Conservation (phyloP, 176 grass and related monocot genomes). For the Carex myosuroides region DNA sequence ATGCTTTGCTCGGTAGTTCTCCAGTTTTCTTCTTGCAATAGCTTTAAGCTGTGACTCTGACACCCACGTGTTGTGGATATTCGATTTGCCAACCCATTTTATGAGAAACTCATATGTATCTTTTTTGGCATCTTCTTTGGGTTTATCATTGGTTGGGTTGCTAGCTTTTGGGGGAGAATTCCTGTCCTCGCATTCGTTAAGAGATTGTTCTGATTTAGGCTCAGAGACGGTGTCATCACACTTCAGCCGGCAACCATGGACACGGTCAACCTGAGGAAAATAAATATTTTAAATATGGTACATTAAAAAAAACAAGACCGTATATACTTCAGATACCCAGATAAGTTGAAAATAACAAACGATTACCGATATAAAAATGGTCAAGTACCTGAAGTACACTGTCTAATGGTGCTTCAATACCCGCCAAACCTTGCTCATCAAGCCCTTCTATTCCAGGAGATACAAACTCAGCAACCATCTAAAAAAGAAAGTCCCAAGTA, state of each 20-base stretch:
- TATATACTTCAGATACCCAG: not conserved
- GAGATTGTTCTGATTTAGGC: constrained; percentile 34
- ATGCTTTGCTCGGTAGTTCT: constrained; percentile 95
- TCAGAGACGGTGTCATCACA: constrained; percentile 26
- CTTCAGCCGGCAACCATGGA: constrained; percentile 72
- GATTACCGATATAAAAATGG: constrained; percentile 9
- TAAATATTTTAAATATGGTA: not conserved
- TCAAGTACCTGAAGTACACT: constrained; percentile 9
- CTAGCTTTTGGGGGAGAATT: constrained; percentile 10
- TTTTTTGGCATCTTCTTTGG: not conserved
- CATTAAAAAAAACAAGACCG: not conserved
- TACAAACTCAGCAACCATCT: constrained; percentile 26
- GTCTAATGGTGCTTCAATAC: constrained; percentile 14
- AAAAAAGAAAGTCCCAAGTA: not conserved
- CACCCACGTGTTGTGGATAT: constrained; percentile 92
- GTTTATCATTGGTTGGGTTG: not conserved
- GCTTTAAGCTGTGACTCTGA: constrained; percentile 69
- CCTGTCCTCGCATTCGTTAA: constrained; percentile 15
- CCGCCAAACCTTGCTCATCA: constrained; percentile 32
- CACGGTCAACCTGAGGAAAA: constrained; percentile 76
- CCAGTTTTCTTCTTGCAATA: constrained; percentile 91
- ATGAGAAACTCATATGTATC: constrained; percentile 70
- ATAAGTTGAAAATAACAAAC: not conserved
- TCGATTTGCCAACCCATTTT: constrained; percentile 89
- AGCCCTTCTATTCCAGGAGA: constrained; percentile 28